Evolutionary conservation across 2,329 filamentous ascomycete species (phyloP), one percentile per base, ranked within the genome.

Genomic region (Pestalotiopsis sp.): DNA sequence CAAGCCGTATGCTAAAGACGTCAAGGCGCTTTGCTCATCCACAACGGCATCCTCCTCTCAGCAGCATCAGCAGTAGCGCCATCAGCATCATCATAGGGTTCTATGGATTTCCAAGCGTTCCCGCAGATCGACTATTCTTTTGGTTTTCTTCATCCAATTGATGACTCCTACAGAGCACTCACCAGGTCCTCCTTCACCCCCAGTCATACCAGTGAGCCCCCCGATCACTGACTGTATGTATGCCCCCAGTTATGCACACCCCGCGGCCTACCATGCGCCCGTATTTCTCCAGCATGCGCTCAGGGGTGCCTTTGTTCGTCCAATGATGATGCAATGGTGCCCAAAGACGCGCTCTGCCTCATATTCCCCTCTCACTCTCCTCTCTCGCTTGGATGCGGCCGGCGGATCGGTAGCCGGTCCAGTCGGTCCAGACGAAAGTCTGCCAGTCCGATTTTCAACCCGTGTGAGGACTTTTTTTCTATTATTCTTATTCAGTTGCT

Each of bases 281-380:
- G 17, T 20, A n/a, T 52, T 52, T 52, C 45, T 52, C 20, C 17
- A 52, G 45, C 45, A 62, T 36, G 59, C 59, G 9, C 59, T 36
- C n/a, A 31, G 27, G 59, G 59, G 27, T n/a, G 25, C 20, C 12
- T 59, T 59, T 20, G 38, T 39, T 52, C 61, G 23, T 64, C 61
- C 61, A 23, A 64, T 64, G 61, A 52, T 64, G 61, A 64, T 64
- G 61, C 39, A 64, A 64, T 64, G 61, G 39, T 64, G 61, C 61
- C 61, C 61, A 49, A 62, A 20, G 17, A 17, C 7, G 45, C 45
- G 31, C 31, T 36, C 31, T 36, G 31, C 31, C 31, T 36, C 31
- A 36, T 36, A 36, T 36, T 36, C 31, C 31, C 31, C 31, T 36
- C 31, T 36, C 31, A 36, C 31, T 36, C 31, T 36, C 31, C 57